A percentile compares a stretch with the other conserved stretches of the same genome.
Evolutionary conservation across 441 rosid genomes (phyloP).

Genomic region (Gossypium schwendimanii): DNA sequence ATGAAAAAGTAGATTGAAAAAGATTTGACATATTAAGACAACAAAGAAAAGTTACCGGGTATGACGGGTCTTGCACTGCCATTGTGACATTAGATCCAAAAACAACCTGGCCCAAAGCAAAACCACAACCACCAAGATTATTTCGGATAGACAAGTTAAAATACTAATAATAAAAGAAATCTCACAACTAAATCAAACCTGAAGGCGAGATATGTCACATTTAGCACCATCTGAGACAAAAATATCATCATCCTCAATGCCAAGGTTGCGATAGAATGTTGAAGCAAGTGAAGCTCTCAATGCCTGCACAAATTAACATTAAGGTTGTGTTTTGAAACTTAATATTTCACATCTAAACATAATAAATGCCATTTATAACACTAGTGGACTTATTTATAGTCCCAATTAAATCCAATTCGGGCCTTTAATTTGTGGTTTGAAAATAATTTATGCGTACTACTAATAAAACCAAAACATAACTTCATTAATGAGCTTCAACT

Average conservation of each 20-base stretch:
- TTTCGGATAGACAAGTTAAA: neutral
- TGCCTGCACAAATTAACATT: slow-evolving; percentile 45
- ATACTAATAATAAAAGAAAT: neutral
- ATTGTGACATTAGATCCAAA: slow-evolving; percentile 84
- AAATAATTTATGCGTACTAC: neutral
- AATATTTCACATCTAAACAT: neutral
- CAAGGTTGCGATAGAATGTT: slow-evolving; percentile 66
- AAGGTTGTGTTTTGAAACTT: slow-evolving; percentile 1
- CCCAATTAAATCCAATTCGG: neutral
- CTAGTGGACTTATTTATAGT: neutral
- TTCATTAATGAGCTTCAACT: neutral
- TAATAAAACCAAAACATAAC: neutral
- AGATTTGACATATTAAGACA: neutral
- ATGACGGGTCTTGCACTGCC: slow-evolving; percentile 98
- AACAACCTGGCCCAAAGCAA: slow-evolving; percentile 48
- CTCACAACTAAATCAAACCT: slow-evolving; percentile 40
- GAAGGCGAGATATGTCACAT: slow-evolving; percentile 95
- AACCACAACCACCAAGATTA: slow-evolving; percentile 4
- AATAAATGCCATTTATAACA: neutral
- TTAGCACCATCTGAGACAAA: slow-evolving; percentile 99
- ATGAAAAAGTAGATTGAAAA: neutral
- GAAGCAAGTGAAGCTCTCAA: slow-evolving; percentile 79
- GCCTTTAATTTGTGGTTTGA: neutral
- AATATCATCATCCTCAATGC: slow-evolving; percentile 75
- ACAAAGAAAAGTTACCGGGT: slow-evolving; percentile 56